Evolutionary conservation across 2,329 filamentous ascomycete genomes (phyloP).

Genomic region (Aspergillus alliaceus): DNA sequence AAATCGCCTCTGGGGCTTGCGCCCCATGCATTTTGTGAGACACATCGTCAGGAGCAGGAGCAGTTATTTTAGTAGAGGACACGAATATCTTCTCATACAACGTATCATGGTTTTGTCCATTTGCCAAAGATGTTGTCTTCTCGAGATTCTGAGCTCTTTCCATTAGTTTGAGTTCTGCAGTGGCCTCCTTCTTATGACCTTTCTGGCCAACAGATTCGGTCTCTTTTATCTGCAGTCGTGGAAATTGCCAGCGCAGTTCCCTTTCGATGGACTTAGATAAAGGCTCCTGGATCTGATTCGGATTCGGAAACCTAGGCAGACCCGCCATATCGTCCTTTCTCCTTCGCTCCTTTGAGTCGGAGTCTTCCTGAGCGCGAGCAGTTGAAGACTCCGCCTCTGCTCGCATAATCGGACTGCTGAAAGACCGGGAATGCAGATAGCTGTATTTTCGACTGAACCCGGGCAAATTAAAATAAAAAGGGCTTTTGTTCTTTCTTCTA

Average conservation of each 20-base stretch:
- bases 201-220: background rate
- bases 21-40: constrained; percentile 22
- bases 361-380: background rate
- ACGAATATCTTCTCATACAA: constrained; percentile 28
- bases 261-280: constrained; percentile 22
- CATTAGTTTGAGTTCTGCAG: background rate
- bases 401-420: constrained; percentile 18
- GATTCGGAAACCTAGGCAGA: constrained; percentile 12
- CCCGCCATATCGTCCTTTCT: constrained; percentile 11
- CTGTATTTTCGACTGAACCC: constrained; percentile 16
- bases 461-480: constrained; percentile 20
- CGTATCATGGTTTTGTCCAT: background rate
- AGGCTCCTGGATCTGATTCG: constrained; percentile 14
- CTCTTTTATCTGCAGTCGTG: constrained; percentile 26
- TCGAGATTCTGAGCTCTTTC: background rate
- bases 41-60: constrained; percentile 15
- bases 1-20: constrained; percentile 26
- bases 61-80: constrained; percentile 18
- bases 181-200: background rate
- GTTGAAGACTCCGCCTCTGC: constrained; percentile 10
- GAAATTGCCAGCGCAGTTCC: constrained; percentile 22
- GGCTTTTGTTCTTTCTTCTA: constrained; percentile 18
- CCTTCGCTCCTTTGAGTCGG: background rate
- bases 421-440: constrained; percentile 16
- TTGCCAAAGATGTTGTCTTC: background rate